These are phyloP conservation scores for Berberis vulgaris DNA, from an alignment of 164 flowering plant species.

Conservation along the genomic window DNA sequence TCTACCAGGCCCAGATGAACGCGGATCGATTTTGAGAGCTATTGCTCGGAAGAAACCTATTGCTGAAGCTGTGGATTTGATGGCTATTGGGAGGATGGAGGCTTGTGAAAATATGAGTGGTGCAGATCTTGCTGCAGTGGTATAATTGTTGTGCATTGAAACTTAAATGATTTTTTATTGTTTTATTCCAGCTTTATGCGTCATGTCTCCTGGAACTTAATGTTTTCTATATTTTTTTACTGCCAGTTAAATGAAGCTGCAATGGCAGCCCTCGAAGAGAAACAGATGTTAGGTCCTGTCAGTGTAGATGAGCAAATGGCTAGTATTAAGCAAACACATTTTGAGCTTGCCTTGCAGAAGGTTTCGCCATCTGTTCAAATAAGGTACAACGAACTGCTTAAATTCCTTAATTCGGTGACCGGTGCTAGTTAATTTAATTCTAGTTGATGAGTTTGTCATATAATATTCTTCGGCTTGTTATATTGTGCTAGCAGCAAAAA, in stretches of 20 bases:
- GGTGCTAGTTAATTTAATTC: too few species aligned
- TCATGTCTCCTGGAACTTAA: neutral
- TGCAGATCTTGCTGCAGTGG: slow-evolving; percentile 86
- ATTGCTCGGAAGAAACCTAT: slow-evolving; percentile 59
- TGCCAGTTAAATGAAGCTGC: slow-evolving; percentile 73
- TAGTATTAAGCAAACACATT: slow-evolving; percentile 54
- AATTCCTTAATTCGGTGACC: too few species aligned
- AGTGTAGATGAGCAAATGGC: slow-evolving; percentile 14
- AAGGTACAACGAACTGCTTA: slow-evolving; percentile 29
- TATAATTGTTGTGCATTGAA: slow-evolving; percentile 16
- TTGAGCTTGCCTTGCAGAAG: slow-evolving; percentile 47
- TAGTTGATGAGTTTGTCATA: too few species aligned
- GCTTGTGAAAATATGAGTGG: slow-evolving; percentile 79
- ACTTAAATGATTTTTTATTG: neutral
- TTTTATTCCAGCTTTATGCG: neutral
- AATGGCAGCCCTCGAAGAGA: slow-evolving; percentile 59
- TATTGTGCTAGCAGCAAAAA: too few species aligned
- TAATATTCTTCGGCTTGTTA: too few species aligned
- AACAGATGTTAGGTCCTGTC: slow-evolving; percentile 7
- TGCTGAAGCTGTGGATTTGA: slow-evolving; percentile 57
- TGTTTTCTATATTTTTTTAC: neutral
- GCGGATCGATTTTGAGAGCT: slow-evolving; percentile 64
- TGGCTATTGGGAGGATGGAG: slow-evolving; percentile 41
- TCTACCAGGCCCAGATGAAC: slow-evolving; percentile 62
- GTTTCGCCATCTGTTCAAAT: slow-evolving; percentile 62